phyloP scores from a whole-genome alignment of 2,329 filamentous ascomycete species.

The Botrytis fabae region DNA sequence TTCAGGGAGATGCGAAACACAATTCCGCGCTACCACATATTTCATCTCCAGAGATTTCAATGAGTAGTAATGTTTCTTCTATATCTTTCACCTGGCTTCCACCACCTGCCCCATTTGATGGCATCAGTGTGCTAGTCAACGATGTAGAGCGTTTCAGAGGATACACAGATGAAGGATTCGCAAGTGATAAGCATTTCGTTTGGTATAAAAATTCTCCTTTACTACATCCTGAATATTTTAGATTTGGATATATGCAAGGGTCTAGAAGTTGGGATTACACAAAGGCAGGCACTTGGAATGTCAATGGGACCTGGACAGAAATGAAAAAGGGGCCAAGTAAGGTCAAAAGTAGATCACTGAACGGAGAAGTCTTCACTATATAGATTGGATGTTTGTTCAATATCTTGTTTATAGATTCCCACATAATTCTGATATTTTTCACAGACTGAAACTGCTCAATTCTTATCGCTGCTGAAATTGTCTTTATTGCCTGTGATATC shows the following conservation, averaged over 20 bases:
- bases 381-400: not conserved
- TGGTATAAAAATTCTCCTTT: conserved; percentile 56
- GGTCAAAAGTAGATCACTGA: conserved; percentile 33
- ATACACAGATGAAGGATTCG: conserved; percentile 58
- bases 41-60: conserved; percentile 49
- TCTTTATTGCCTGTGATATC: not conserved
- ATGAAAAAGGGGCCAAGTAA: conserved; percentile 50
- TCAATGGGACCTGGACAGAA: conserved; percentile 62
- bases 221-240: conserved; percentile 67
- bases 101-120: conserved; percentile 61
- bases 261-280: conserved; percentile 68
- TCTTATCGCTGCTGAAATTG: not conserved
- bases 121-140: conserved; percentile 78
- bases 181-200: conserved; percentile 52
- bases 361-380: conserved; percentile 29
- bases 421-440: not conserved
- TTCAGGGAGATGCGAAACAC: conserved; percentile 68
- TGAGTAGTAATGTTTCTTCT: conserved; percentile 51
- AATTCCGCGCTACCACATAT: conserved; percentile 62
- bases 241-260: conserved; percentile 73
- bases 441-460: not conserved
- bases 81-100: conserved; percentile 41
- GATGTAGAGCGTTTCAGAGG: conserved; percentile 80
- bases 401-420: conserved; percentile 2
- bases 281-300: conserved; percentile 70